phyloP scores from a whole-genome alignment of 257 asterid genomes.

The Paulownia fortunei region DNA sequence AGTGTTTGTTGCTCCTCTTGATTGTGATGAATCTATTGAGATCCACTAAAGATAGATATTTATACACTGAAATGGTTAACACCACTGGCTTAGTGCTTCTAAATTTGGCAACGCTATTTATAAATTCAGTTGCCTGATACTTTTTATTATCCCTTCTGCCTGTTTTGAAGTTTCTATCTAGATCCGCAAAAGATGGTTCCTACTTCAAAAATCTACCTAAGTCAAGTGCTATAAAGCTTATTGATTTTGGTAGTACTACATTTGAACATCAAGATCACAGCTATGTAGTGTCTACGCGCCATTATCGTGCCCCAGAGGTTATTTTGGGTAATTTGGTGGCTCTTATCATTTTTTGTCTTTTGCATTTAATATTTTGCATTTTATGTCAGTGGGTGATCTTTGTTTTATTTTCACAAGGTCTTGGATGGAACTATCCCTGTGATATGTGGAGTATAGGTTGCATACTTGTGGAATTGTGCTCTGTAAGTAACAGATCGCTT shows the following conservation, averaged over 20 bases:
- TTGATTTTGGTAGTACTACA: slow-evolving; percentile 92
- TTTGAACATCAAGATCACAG: slow-evolving; percentile 81
- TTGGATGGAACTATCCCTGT: slow-evolving; percentile 94
- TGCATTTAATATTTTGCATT: slow-evolving; percentile 1
- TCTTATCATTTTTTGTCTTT: slow-evolving; percentile 25
- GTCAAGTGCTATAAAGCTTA: slow-evolving; percentile 93
- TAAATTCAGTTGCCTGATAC: slow-evolving; percentile 15
- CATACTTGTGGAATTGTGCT: slow-evolving; percentile 88
- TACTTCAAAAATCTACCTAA: slow-evolving; percentile 83
- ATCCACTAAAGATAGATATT: slow-evolving; percentile 28
- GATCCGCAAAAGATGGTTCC: slow-evolving; percentile 63
- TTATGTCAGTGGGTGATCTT: slow-evolving; percentile 1
- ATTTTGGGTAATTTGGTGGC: slow-evolving; percentile 72
- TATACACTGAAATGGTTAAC: not conserved
- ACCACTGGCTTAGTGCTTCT: not conserved
- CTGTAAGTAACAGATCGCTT: slow-evolving; percentile 56
- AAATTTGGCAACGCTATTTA: slow-evolving; percentile 15
- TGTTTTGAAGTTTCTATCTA: slow-evolving; percentile 55
- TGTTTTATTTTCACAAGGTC: slow-evolving; percentile 56
- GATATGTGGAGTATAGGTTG: slow-evolving; percentile 98
- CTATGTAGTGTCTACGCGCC: slow-evolving; percentile 89
- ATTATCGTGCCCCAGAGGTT: slow-evolving; percentile 97
- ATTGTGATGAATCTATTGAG: slow-evolving; percentile 27
- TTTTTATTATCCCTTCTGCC: slow-evolving; percentile 24
- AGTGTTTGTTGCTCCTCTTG: slow-evolving; percentile 15